A percentile compares a stretch with the other conserved stretches of the same genome.
These are phyloP conservation scores for Hypoxylon intermedium DNA, from an alignment of 495 filamentous ascomycete species.

Conservation along the genomic window DNA sequence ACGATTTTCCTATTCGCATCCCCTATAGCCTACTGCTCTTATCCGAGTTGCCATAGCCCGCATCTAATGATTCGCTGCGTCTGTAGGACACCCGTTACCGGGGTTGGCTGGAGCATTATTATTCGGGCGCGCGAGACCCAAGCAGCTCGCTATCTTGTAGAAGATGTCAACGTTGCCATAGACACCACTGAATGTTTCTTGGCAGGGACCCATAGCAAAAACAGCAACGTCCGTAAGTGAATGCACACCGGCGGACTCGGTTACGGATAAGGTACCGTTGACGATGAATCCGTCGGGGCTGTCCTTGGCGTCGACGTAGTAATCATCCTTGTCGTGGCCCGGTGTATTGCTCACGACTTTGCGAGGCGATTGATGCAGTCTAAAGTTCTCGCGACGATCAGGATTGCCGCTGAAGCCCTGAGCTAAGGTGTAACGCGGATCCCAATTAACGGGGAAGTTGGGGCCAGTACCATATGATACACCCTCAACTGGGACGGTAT, in stretches of 20 bases:
- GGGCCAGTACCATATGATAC: conserved; percentile 66
- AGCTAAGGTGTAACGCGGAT: conserved; percentile 75
- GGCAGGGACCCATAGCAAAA: conserved; percentile 74
- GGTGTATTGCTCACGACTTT: conserved; percentile 57
- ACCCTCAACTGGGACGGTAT: conserved; percentile 55
- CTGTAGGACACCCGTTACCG: conserved; percentile 47
- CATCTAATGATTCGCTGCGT: conserved; percentile 35
- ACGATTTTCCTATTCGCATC: conserved; percentile 1
- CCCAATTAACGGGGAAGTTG: conserved; percentile 77
- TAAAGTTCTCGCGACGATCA: conserved; percentile 71
- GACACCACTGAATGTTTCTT: conserved; percentile 72
- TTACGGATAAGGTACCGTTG: conserved; percentile 70
- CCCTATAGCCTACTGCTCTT: background rate
- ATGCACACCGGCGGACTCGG: conserved; percentile 68
- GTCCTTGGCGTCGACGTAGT: conserved; percentile 67
- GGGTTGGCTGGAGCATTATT: conserved; percentile 46
- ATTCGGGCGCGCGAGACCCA: conserved; percentile 60
- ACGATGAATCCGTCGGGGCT: conserved; percentile 67
- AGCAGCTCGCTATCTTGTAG: conserved; percentile 72
- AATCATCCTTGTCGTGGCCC: conserved; percentile 51
- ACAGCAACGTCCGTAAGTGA: conserved; percentile 78
- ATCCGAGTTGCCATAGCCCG: background rate
- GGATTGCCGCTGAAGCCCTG: conserved; percentile 68
- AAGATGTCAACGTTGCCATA: conserved; percentile 75
- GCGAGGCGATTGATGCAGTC: conserved; percentile 64